phyloP scores from a whole-genome alignment of 495 filamentous ascomycete species.

The Trichoderma erinaceum region DNA sequence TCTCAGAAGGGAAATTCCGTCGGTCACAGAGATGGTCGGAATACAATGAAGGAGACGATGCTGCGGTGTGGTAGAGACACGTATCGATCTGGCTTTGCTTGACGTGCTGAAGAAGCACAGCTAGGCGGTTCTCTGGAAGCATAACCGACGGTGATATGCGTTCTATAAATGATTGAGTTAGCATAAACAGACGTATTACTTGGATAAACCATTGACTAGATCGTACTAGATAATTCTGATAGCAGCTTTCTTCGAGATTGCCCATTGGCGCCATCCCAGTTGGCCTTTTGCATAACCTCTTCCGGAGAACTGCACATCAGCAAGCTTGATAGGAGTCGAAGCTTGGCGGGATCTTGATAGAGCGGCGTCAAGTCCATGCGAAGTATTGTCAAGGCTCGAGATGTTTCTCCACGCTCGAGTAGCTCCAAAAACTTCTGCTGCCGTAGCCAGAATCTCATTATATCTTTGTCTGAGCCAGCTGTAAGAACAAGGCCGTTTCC shows the following conservation, averaged over 20 bases:
- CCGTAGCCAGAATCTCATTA: slow-evolving; percentile 65
- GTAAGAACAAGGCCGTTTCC: slow-evolving; percentile 40
- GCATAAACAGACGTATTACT: not conserved
- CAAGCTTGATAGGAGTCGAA: slow-evolving; percentile 82
- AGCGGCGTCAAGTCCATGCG: slow-evolving; percentile 84
- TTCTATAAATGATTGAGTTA: slow-evolving; percentile 42
- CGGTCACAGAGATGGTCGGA: slow-evolving; percentile 79
- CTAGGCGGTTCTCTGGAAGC: slow-evolving; percentile 93
- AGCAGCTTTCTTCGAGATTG: slow-evolving; percentile 70
- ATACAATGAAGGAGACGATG: slow-evolving; percentile 76
- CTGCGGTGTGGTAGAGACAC: slow-evolving; percentile 84
- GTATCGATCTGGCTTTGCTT: slow-evolving; percentile 74
- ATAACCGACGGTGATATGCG: slow-evolving; percentile 96
- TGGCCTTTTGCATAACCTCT: slow-evolving; percentile 71
- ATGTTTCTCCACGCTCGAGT: slow-evolving; percentile 68
- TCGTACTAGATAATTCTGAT: slow-evolving; percentile 70
- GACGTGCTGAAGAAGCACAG: slow-evolving; percentile 70
- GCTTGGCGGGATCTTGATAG: slow-evolving; percentile 63
- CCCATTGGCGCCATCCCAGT: slow-evolving; percentile 82
- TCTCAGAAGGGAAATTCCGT: slow-evolving; percentile 67
- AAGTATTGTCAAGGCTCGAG: slow-evolving; percentile 69
- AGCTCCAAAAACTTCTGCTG: slow-evolving; percentile 95
- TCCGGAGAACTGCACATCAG: slow-evolving; percentile 81
- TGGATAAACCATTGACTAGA: not conserved
- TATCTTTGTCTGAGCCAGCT: slow-evolving; percentile 38